Percentiles rank a stretch among this genome's conserved stretches.
phyloP scores from a whole-genome alignment of 495 filamentous ascomycete species.

The Delitschia confertaspora region DNA sequence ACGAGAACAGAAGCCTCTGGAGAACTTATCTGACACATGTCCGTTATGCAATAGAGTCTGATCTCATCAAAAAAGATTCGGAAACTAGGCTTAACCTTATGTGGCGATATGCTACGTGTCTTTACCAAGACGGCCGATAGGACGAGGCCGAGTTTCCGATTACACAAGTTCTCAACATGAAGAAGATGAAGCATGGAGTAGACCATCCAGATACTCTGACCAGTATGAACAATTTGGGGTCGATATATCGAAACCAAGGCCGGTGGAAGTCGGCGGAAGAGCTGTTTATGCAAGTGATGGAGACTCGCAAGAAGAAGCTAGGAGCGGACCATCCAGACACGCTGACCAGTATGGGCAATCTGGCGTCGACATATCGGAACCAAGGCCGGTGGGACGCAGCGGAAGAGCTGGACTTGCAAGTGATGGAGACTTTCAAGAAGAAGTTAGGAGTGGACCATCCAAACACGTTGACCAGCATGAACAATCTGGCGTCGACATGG shows the following conservation, averaged over 20 bases:
- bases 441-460: slow-evolving; percentile 1
- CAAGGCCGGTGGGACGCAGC: neutral
- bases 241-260: slow-evolving; percentile 6
- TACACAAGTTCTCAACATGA: slow-evolving; percentile 14
- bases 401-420: neutral
- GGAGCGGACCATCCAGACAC: slow-evolving; percentile 10
- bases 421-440: too few relatives aligned
- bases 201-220: slow-evolving; percentile 3
- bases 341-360: slow-evolving; percentile 3
- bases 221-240: slow-evolving; percentile 4
- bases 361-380: slow-evolving; percentile 2
- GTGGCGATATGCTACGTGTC: neutral
- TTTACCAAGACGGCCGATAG: neutral
- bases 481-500: neutral
- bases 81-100: neutral
- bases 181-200: slow-evolving; percentile 24
- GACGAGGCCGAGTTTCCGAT: neutral
- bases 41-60: neutral
- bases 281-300: slow-evolving; percentile 5
- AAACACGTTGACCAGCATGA: slow-evolving; percentile 1
- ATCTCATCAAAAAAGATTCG: neutral
- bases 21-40: neutral
- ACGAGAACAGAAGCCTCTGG: neutral
- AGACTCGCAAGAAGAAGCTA: slow-evolving; percentile 7
- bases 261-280: slow-evolving; percentile 11